Percentiles rank a stretch among this genome's conserved stretches.
Evolutionary conservation across 352 stramenopile species (phyloP).

Genomic region (Pythium aphanidermatum): DNA sequence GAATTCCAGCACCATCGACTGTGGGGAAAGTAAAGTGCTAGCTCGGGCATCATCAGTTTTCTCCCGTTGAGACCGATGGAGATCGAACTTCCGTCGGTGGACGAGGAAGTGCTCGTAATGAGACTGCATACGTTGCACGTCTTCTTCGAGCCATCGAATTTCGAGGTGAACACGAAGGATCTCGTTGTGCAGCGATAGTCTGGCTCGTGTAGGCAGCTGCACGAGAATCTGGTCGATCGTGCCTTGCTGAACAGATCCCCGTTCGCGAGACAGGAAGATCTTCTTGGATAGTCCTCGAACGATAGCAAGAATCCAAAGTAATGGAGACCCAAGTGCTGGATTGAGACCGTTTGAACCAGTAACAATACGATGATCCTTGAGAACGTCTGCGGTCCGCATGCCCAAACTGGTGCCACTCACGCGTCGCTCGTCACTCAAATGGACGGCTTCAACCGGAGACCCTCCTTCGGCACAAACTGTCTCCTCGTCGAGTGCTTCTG

Average conservation of each 20-base stretch:
- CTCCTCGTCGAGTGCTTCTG: too few species aligned
- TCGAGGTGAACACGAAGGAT: conserved; percentile 38
- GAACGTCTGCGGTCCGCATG: conserved; percentile 2
- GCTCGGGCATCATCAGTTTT: neutral
- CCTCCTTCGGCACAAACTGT: neutral
- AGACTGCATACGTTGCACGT: conserved; percentile 31
- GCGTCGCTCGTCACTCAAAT: neutral
- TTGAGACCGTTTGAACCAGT: neutral
- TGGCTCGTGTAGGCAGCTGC: conserved; percentile 2
- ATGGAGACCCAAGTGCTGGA: neutral
- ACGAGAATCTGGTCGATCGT: neutral
- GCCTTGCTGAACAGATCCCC: neutral
- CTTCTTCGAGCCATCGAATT: conserved; percentile 34
- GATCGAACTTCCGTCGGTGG: conserved; percentile 24
- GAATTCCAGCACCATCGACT: too few species aligned
- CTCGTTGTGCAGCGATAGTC: conserved; percentile 7
- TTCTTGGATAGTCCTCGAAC: too few species aligned
- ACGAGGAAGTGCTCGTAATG: conserved; percentile 42
- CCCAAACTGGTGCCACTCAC: conserved; percentile 5
- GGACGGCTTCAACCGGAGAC: neutral
- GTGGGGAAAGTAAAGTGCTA: too few species aligned
- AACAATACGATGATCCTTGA: neutral
- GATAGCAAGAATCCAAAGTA: neutral
- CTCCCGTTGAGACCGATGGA: conserved; percentile 12
- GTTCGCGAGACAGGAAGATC: too few species aligned